These are phyloP conservation scores for Phaeotremella fagi DNA, from an alignment of 768 basidiomycete genomes.

Conservation along the genomic window DNA sequence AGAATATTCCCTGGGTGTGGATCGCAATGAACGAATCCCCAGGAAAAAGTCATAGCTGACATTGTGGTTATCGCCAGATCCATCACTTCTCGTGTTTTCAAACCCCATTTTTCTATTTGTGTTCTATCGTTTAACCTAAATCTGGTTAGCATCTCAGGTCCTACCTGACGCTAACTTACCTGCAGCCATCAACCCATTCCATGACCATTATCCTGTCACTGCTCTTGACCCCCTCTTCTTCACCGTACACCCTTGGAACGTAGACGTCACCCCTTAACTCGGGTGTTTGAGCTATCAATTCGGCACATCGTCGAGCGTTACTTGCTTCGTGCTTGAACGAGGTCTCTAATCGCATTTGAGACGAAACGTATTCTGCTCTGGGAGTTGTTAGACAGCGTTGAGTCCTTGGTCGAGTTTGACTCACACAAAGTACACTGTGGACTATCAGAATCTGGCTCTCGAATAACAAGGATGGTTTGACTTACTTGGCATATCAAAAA, in stretches of 20 bases:
- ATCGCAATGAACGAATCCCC: constrained; percentile 75
- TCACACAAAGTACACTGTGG: constrained; percentile 34
- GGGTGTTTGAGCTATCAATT: constrained; percentile 66
- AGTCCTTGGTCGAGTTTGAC: constrained; percentile 33
- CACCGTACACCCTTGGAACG: constrained; percentile 57
- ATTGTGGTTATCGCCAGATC: constrained; percentile 81
- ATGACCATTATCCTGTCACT: constrained; percentile 63
- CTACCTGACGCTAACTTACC: constrained; percentile 24
- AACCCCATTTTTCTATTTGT: constrained; percentile 42
- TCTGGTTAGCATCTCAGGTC: neutral
- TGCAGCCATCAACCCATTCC: constrained; percentile 48
- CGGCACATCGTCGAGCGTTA: constrained; percentile 68
- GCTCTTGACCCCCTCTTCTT: constrained; percentile 35
- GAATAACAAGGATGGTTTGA: neutral
- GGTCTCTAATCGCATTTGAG: constrained; percentile 76
- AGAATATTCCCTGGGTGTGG: constrained; percentile 58
- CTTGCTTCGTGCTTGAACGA: constrained; percentile 74
- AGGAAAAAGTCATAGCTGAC: constrained; percentile 81
- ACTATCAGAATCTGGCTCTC: constrained; percentile 6
- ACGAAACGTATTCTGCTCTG: constrained; percentile 55
- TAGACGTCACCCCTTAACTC: constrained; percentile 65
- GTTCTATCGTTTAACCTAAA: constrained; percentile 48
- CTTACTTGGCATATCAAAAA: constrained; percentile 71
- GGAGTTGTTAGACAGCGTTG: constrained; percentile 48
- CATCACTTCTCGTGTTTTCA: constrained; percentile 58